These are phyloP conservation scores for Calendula officinalis DNA, from an alignment of 129 eudicot species.

Conservation along the genomic window DNA sequence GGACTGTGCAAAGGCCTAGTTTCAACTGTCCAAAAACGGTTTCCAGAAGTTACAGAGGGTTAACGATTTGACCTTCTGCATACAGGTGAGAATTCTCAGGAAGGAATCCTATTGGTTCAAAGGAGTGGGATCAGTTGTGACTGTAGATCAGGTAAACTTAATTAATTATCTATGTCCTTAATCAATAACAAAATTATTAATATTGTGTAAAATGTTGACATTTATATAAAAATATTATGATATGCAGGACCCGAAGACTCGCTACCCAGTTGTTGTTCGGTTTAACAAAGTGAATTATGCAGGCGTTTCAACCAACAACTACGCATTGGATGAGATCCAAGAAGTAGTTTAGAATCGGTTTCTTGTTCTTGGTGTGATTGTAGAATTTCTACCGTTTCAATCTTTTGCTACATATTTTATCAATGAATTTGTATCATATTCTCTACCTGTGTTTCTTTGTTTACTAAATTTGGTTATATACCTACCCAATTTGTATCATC, in stretches of 20 bases:
- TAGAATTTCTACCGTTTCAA: conserved; percentile 31
- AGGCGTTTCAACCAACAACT: conserved; percentile 93
- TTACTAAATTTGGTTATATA: conserved; percentile 13
- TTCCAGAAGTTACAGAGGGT: background rate
- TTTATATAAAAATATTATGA: background rate
- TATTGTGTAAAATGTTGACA: background rate
- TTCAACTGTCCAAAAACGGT: background rate
- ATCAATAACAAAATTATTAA: background rate
- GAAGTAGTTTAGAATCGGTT: conserved; percentile 42
- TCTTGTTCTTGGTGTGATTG: conserved; percentile 24
- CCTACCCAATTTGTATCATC: too few relatives aligned
- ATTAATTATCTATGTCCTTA: background rate
- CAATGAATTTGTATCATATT: conserved; percentile 41
- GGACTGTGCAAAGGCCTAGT: background rate
- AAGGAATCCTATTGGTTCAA: conserved; percentile 98
- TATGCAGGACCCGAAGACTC: conserved; percentile 74
- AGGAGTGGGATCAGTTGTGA: conserved; percentile 90
- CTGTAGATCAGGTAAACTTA: conserved; percentile 69
- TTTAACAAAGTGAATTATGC: conserved; percentile 97
- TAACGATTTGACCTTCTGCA: conserved; percentile 18
- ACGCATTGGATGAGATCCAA: conserved; percentile 93
- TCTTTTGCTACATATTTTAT: conserved; percentile 33
- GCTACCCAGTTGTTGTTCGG: conserved; percentile 97
- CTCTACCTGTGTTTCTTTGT: conserved; percentile 21
- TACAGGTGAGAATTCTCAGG: conserved; percentile 87